phyloP scores from a whole-genome alignment of 148 eudicot genomes.

The Hydrangea macrophylla region DNA sequence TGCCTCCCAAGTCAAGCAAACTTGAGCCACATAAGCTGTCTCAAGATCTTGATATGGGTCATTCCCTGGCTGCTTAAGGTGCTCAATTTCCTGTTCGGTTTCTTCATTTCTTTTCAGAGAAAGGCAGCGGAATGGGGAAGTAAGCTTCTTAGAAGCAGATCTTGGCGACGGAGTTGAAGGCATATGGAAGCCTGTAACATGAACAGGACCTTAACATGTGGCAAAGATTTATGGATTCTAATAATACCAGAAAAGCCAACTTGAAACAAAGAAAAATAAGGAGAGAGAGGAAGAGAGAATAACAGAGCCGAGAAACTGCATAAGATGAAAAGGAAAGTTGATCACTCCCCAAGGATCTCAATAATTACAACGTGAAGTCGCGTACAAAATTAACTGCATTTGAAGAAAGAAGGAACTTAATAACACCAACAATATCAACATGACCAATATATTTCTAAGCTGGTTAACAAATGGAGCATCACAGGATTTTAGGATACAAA shows the following conservation, averaged over 20 bases:
- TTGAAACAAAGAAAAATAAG: background rate
- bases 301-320: background rate
- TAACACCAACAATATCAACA: background rate
- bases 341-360: conserved; percentile 9
- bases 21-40: conserved; percentile 80
- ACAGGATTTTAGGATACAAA: background rate
- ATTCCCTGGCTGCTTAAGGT: conserved; percentile 58
- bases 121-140: conserved; percentile 81
- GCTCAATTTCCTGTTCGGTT: conserved; percentile 66
- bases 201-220: background rate
- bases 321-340: background rate
- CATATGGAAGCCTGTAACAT: conserved; percentile 45
- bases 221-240: background rate
- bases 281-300: background rate
- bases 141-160: conserved; percentile 65
- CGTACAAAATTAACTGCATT: background rate
- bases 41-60: conserved; percentile 71
- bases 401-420: background rate
- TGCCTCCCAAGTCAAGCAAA: conserved; percentile 94
- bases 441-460: background rate
- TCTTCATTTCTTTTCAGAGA: conserved; percentile 74
- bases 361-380: background rate
- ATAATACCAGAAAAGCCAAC: background rate
- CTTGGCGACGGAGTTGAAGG: conserved; percentile 70
- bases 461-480: background rate